Conservation (phyloP, 345 rosid genomes). For the Carallia brachiata region DNA sequence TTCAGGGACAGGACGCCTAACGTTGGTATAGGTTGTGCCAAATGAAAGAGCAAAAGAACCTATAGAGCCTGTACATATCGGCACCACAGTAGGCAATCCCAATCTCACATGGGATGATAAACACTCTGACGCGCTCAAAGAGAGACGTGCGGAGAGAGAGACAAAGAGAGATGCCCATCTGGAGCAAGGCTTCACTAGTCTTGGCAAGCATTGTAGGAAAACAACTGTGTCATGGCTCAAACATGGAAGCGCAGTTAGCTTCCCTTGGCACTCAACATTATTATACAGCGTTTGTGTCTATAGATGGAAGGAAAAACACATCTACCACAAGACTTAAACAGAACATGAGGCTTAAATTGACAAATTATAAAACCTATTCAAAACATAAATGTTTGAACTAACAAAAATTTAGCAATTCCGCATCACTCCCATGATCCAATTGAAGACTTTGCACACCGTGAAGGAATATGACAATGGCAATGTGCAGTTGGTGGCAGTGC, state of each 20-base stretch:
- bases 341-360: conserved; percentile 4
- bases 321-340: conserved; percentile 17
- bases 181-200: background rate
- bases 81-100: too few species aligned
- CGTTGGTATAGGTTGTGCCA: too few species aligned
- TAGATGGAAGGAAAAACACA: conserved; percentile 14
- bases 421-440: conserved; percentile 2
- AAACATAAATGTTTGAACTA: conserved; percentile 23
- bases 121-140: too few species aligned
- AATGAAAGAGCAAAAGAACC: too few species aligned
- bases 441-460: conserved; percentile 15
- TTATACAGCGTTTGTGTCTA: conserved; percentile 30
- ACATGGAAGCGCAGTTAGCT: conserved; percentile 13
- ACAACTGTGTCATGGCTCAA: conserved; percentile 7
- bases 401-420: background rate
- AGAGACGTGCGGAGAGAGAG: too few species aligned
- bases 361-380: conserved; percentile 20
- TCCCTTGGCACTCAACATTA: conserved; percentile 18
- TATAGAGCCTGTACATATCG: too few species aligned
- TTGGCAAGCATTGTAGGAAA: background rate
- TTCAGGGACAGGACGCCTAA: too few species aligned
- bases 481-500: conserved; percentile 6
- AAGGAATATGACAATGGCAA: background rate
- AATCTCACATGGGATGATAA: too few species aligned
- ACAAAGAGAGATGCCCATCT: too few species aligned